Base-by-base conservation (phyloP, 2,329 filamentous ascomycete species). In the Aspergillus sclerotialis region DNA sequence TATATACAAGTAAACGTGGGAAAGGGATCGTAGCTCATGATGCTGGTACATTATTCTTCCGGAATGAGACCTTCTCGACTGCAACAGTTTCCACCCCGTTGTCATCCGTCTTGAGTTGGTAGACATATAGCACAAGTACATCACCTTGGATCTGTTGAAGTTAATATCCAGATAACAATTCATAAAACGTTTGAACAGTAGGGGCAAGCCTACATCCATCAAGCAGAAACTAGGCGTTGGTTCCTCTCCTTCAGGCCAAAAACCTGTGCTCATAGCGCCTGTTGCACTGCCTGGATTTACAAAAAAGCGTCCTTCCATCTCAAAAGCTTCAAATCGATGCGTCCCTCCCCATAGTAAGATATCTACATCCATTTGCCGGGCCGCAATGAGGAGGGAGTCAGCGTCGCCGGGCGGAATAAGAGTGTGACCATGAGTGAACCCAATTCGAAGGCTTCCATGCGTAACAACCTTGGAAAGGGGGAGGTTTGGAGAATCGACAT, bases 61-160 rank as follows among this genome's bases (percentile, higher is more conserved):
- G 84, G 61, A 84, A 90, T 32, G 84, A 88, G 42, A 90, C 83
- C 68, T 90, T 90, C 61, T 90, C 84, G 27, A 90, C 84, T 11
- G 81, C 82, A 29, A 90, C 84, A 39, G 81, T 87, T 61, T 89
- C 84, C 23, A 76, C 76, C 11, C 84, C 84, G 46, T 84, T 80
- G 37, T 76, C 79, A 50, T 87, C 83, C 56, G 82, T 87, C 58
- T 81, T 77, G 53, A 89, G 63, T 60, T 89, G 84, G 59, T 96
- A 96, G 34, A 96, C 90, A 61, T 96, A 96, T 32, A 96, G 73
- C 39, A 93, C 93, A 46, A 96, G 75, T 11, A 93, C 93, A 58
- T 95, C 93, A 19, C 90, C 90, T 76, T 96, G 90, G 23, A 94
- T 86, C 87, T 94, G 49, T 41, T 48, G 27, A 39, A 32, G 33